Evolutionary conservation across 768 basidiomycete species (phyloP).

Genomic region (Mycena indigotica): DNA sequence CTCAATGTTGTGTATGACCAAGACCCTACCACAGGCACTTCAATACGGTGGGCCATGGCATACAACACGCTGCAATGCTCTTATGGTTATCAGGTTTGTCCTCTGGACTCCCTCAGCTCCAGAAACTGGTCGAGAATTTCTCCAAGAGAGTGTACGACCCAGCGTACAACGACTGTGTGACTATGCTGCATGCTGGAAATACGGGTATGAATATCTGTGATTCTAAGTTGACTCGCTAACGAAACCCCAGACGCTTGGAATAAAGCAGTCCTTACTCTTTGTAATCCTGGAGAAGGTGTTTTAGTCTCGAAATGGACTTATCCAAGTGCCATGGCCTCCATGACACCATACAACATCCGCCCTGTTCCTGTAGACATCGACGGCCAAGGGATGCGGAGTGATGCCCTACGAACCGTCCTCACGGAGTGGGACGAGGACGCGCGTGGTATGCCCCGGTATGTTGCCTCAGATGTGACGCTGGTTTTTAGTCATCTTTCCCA

Average conservation of each 20-base stretch:
- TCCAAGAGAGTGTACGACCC: slow-evolving; percentile 55
- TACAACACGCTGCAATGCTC: neutral
- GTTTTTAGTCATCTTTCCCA: slow-evolving; percentile 24
- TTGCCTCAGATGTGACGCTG: slow-evolving; percentile 7
- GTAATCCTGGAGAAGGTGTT: slow-evolving; percentile 64
- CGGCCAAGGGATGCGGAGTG: slow-evolving; percentile 65
- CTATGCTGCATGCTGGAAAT: slow-evolving; percentile 64
- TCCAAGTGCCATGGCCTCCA: slow-evolving; percentile 49
- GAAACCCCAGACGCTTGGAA: slow-evolving; percentile 38
- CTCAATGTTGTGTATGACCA: neutral
- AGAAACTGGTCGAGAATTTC: slow-evolving; percentile 60
- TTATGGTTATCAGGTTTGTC: slow-evolving; percentile 32
- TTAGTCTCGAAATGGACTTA: slow-evolving; percentile 77
- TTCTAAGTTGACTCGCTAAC: neutral
- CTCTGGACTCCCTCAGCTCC: slow-evolving; percentile 59
- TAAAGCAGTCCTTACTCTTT: slow-evolving; percentile 60
- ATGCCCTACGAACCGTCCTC: slow-evolving; percentile 60
- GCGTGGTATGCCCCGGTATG: slow-evolving; percentile 57
- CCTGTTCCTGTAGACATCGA: slow-evolving; percentile 69
- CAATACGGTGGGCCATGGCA: slow-evolving; percentile 61
- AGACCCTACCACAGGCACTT: slow-evolving; percentile 41
- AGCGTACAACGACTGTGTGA: slow-evolving; percentile 60
- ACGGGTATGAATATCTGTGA: slow-evolving; percentile 52
- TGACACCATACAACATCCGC: slow-evolving; percentile 43
- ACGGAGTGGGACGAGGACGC: slow-evolving; percentile 64